A percentile compares a stretch with the other conserved stretches of the same genome.
Evolutionary conservation across 129 eudicot species (phyloP).

Genomic region (Helichrysum umbraculigerum): DNA sequence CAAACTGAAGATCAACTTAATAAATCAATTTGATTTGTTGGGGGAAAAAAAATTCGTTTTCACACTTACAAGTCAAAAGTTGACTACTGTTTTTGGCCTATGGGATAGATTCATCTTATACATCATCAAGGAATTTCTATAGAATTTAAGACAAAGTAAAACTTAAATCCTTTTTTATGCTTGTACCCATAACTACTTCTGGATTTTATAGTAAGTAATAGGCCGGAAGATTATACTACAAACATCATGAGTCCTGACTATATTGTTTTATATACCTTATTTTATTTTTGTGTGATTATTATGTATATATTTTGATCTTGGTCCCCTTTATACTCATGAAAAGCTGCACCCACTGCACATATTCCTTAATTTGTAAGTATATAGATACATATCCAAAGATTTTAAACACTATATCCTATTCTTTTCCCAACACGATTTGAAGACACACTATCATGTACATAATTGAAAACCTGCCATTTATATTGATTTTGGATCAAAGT

Average conservation of each 20-base stretch:
- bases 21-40: background rate
- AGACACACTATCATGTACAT: constrained; percentile 12
- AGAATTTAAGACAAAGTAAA: background rate
- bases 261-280: background rate
- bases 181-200: background rate
- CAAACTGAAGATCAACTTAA: background rate
- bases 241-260: constrained; percentile 14
- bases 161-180: background rate
- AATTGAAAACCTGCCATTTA: constrained; percentile 1
- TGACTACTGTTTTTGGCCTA: background rate
- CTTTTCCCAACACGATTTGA: constrained; percentile 21
- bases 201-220: background rate
- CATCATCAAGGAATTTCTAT: background rate
- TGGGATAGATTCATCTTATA: background rate
- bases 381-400: constrained; percentile 14
- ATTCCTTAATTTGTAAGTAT: constrained; percentile 15
- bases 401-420: no score
- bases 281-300: constrained; percentile 10
- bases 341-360: constrained; percentile 30
- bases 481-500: constrained; percentile 19
- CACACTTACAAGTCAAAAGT: constrained; percentile 19
- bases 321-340: constrained; percentile 18
- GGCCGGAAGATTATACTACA: constrained; percentile 34
- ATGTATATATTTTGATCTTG: constrained; percentile 24
- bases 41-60: background rate